Evolutionary conservation across 1,284 basidiomycete genomes (phyloP), one percentile per base, ranked within the genome.

Genomic region (Cutaneotrichosporon sp.): DNA sequence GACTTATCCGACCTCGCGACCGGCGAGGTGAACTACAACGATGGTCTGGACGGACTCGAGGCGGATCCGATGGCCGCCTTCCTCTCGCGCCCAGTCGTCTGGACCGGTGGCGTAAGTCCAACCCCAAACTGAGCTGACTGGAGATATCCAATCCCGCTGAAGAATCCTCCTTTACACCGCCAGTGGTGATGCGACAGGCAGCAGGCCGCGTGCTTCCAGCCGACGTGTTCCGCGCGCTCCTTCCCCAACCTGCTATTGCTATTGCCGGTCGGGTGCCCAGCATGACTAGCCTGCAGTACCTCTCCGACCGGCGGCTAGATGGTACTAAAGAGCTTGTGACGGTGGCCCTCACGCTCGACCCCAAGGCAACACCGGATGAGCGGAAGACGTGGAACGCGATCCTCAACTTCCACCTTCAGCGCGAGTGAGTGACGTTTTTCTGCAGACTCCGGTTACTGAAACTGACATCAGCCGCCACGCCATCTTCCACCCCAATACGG

Each of bases 401-500:
- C 47, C 85, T 86, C 47, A 85, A 88, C 53, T 90, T 90, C 69
- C 83, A 93, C 62, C 82, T 89, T 42, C 82, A 82, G 0, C 90
- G 91, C 84, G 86, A 86, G 91, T 93, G 75, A 73, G 90, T 84
- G 63, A 55, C 18, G 11, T 10, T 11, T 51, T 18, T 36, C 16
- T 31, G 30, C 16, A 13, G 4, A n/a, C 11, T 9, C 9, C 21
- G n/a, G 42, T n/a, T 46, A 13, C 7, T n/a, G 7, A 49, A 16
- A 58, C 69, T 72, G 61, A 71, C 40, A 13, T 18, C 76, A 93
- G 91, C 64, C 91, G 92, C 26, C 90, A 94, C 77, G 92, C 89
- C 10, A 83, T 94, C 14, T 86, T 91, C 42, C 91, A 91, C 68
- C 92, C 92, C 13, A 93, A 91, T 88, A 89, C 89, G 13, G 40